Percentiles rank a stretch among this genome's conserved stretches.
Evolutionary conservation across 2,329 filamentous ascomycete species (phyloP).

Genomic region (Botrytis medusae): DNA sequence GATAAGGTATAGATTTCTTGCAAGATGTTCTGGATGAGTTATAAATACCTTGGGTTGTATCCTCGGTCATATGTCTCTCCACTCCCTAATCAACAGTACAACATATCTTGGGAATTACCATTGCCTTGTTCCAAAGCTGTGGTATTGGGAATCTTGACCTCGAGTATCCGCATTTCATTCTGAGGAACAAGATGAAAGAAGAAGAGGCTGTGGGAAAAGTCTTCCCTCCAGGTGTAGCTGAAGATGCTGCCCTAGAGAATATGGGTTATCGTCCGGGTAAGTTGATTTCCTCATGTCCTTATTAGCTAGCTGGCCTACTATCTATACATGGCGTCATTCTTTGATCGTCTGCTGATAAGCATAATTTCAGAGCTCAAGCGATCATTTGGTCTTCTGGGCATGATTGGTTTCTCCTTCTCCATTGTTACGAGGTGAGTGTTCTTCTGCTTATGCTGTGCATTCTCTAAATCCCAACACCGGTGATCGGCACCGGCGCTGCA

Average conservation of each 20-base stretch:
- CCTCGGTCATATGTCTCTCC: conserved; percentile 17
- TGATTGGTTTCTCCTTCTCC: conserved; percentile 59
- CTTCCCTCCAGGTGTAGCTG: conserved; percentile 25
- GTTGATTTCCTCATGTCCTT: conserved; percentile 12
- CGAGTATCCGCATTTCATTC: conserved; percentile 12
- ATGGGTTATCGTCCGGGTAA: conserved; percentile 34
- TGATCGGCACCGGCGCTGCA: conserved; percentile 17
- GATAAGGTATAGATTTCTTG: conserved; percentile 17
- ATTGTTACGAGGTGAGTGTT: conserved; percentile 50
- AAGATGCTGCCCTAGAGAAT: conserved; percentile 30
- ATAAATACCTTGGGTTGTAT: conserved; percentile 21
- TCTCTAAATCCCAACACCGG: conserved; percentile 17
- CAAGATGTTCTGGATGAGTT: not conserved
- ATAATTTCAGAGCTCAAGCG: conserved; percentile 52
- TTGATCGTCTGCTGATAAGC: conserved; percentile 13
- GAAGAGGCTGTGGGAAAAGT: conserved; percentile 17
- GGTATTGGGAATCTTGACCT: conserved; percentile 11
- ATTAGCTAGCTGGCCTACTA: not conserved
- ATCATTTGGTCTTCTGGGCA: conserved; percentile 54
- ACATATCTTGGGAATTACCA: conserved; percentile 8
- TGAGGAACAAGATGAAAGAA: conserved; percentile 21
- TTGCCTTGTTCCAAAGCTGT: conserved; percentile 6
- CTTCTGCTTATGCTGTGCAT: conserved; percentile 31
- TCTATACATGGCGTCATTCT: conserved; percentile 15
- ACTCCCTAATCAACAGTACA: conserved; percentile 18